Conservation (phyloP, 2,329 filamentous ascomycete species). For the Orbilia oligospora region DNA sequence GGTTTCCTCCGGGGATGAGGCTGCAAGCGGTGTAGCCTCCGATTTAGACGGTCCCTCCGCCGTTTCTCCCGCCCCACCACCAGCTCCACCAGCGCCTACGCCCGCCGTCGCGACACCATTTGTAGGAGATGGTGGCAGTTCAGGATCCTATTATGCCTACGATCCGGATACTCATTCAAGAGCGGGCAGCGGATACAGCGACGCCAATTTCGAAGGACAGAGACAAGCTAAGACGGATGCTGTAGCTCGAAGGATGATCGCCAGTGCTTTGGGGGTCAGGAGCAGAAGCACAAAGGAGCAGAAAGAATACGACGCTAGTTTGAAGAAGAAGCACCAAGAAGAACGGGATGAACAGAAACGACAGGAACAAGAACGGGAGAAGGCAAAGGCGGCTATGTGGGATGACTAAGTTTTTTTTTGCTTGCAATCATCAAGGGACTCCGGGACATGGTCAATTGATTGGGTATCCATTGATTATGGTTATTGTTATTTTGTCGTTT, state of each 20-base stretch:
- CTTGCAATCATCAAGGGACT: neutral
- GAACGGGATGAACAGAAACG: slow-evolving; percentile 80
- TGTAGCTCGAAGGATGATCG: slow-evolving; percentile 90
- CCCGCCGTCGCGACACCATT: slow-evolving; percentile 52
- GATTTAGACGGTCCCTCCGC: slow-evolving; percentile 58
- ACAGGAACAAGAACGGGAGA: slow-evolving; percentile 76
- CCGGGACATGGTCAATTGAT: slow-evolving; percentile 16
- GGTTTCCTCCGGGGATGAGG: slow-evolving; percentile 68
- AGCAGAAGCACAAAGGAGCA: slow-evolving; percentile 90
- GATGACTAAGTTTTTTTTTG: slow-evolving; percentile 71
- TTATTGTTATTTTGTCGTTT: neutral
- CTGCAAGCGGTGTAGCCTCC: slow-evolving; percentile 62
- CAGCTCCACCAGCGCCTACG: slow-evolving; percentile 60
- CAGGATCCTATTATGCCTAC: slow-evolving; percentile 52
- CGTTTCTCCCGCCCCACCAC: slow-evolving; percentile 61
- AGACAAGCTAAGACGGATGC: slow-evolving; percentile 84
- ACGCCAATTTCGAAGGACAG: slow-evolving; percentile 60
- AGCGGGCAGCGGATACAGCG: slow-evolving; percentile 56
- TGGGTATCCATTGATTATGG: neutral
- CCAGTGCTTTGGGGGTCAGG: slow-evolving; percentile 84
- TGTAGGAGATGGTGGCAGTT: slow-evolving; percentile 16
- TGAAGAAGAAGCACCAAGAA: slow-evolving; percentile 87
- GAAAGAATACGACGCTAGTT: slow-evolving; percentile 83
- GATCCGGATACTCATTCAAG: slow-evolving; percentile 45
- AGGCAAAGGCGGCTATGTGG: slow-evolving; percentile 89